phyloP scores from a whole-genome alignment of 441 rosid genomes.

The Bocquillonia castaneifolia region DNA sequence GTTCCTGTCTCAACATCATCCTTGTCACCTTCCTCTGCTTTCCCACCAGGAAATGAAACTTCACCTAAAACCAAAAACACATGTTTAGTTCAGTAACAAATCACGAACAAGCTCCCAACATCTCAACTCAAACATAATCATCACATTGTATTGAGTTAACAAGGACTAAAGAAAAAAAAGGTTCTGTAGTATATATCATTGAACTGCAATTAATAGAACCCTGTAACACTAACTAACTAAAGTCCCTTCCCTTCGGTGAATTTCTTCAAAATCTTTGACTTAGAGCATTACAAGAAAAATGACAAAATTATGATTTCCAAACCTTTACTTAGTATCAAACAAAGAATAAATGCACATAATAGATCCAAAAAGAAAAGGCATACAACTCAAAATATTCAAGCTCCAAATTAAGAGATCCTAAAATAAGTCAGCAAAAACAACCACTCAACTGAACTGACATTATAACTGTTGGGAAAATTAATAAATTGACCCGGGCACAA shows the following conservation, averaged over 20 bases:
- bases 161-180: not conserved
- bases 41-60: slow-evolving; percentile 93
- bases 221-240: not conserved
- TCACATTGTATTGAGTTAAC: not conserved
- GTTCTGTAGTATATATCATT: not conserved
- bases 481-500: too few relatives aligned
- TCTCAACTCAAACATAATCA: not conserved
- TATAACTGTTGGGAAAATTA: too few relatives aligned
- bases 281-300: too few relatives aligned
- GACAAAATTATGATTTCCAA: not conserved
- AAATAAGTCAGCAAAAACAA: not conserved
- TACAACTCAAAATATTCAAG: not conserved
- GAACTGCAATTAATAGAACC: not conserved
- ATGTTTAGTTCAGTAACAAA: slow-evolving; percentile 13
- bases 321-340: not conserved
- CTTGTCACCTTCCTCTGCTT: slow-evolving; percentile 68
- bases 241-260: not conserved
- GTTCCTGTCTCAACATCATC: slow-evolving; percentile 78
- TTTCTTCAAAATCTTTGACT: too few relatives aligned
- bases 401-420: too few relatives aligned
- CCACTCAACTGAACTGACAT: not conserved
- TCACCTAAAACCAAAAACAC: slow-evolving; percentile 55
- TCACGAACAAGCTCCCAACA: not conserved
- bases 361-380: not conserved
- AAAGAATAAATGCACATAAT: not conserved